Base-by-base conservation (phyloP, 2,329 filamentous ascomycete genomes). In the Dothistroma septosporum region DNA sequence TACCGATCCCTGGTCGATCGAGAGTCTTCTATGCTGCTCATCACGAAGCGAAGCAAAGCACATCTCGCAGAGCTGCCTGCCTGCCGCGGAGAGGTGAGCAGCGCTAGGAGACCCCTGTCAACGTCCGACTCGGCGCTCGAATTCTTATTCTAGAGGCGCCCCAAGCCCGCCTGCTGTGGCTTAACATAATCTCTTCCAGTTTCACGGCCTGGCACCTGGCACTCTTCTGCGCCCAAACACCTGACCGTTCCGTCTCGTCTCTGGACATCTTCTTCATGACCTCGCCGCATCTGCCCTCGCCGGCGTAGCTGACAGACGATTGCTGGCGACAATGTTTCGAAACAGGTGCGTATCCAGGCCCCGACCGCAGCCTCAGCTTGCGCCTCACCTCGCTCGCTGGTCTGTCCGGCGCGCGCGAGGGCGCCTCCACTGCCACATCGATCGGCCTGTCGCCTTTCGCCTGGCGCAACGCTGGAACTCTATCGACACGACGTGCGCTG, bases 311-410 rank as follows among this genome's bases (percentile, higher is more conserved):
- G 64, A 62, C 61, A 53, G 62, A 59, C n/a, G 53, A 50, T 32
- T 44, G 32, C 54, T 54, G 57, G 57, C 66, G 73, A 72, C 61
- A 68, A 79, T 80, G 78, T 80, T 80, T 75, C 76, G 77, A 67
- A 79, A 80, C 68, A 73, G 78, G 78, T 79, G 73, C 60, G 76
- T 74, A 44, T 48, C 56, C 47, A 52, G 33, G 21, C 54, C 54
- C 54, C 46, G 33, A 49, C 59, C 21, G 53, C 22, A 28, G 24
- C 24, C 24, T 2, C 52, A 53, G 52, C 55, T 59, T 41, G 59
- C 52, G 50, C 57, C 57, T 57, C 60, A 21, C 12, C 47, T n/a
- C 55, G 21, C 47, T n/a, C 55, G 41, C 44, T 35, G 37, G 37
- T 21, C 10, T 35, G 19, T 53, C 49, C 57, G 47, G 57, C 19